Percentiles rank a stretch among this genome's conserved stretches.
phyloP scores from a whole-genome alignment of 768 basidiomycete species.

The Pleurotus tuber-regium region DNA sequence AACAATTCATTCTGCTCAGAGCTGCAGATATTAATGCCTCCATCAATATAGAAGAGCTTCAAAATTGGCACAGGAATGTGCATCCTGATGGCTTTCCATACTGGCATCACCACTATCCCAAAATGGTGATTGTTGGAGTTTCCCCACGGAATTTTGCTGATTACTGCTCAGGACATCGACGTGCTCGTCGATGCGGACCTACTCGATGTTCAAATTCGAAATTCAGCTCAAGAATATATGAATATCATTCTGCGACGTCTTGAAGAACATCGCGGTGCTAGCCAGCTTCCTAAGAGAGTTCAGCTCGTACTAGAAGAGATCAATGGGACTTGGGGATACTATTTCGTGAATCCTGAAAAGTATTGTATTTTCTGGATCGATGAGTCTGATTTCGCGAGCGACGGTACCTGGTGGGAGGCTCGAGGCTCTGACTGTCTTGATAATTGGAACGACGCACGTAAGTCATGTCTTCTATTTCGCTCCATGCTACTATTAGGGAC shows the following conservation, averaged over 20 bases:
- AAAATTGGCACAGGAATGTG: no score
- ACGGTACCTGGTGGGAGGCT: slow-evolving; percentile 15
- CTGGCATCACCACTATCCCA: background rate
- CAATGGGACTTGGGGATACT: slow-evolving; percentile 34
- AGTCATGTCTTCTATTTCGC: no score
- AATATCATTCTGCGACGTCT: slow-evolving; percentile 9
- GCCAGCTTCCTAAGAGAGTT: slow-evolving; percentile 20
- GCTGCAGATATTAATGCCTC: no score
- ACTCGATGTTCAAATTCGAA: slow-evolving; percentile 9
- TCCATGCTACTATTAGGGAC: no score
- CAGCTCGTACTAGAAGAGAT: slow-evolving; percentile 30
- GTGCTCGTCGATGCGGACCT: background rate
- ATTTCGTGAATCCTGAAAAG: slow-evolving; percentile 34
- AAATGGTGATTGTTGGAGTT: background rate
- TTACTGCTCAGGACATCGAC: background rate
- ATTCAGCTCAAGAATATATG: background rate
- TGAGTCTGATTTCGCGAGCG: slow-evolving; percentile 25
- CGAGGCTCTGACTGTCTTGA: slow-evolving; percentile 21
- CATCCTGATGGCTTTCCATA: background rate
- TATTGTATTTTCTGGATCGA: slow-evolving; percentile 45
- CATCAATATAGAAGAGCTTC: no score
- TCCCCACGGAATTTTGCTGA: background rate
- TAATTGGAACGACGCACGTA: slow-evolving; percentile 29
- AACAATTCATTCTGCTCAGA: no score
- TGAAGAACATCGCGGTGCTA: background rate